Percentiles rank a stretch among this genome's conserved stretches.
These are phyloP conservation scores for Fusarium ramigenum DNA, from an alignment of 2,329 filamentous ascomycete species.

Conservation along the genomic window DNA sequence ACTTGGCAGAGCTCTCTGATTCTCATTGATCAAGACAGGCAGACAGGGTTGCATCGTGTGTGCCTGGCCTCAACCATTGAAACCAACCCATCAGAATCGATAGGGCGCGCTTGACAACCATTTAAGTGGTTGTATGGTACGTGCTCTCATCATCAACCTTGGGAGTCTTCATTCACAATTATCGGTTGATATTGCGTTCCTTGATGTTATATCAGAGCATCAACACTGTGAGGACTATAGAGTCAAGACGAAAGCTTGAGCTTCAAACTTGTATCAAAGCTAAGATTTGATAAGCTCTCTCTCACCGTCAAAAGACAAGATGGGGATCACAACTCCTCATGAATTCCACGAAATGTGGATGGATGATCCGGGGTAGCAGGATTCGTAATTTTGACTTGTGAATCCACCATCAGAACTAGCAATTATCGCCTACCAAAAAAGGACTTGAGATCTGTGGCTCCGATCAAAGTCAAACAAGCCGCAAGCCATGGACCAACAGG, in stretches of 20 bases:
- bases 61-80: conserved; percentile 24
- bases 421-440: conserved; percentile 13
- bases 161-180: not conserved
- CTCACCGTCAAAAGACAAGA: not conserved
- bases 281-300: conserved; percentile 9
- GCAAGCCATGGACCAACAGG: conserved; percentile 14
- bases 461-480: conserved; percentile 10
- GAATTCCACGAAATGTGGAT: conserved; percentile 4
- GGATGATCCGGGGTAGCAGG: conserved; percentile 31
- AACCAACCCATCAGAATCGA: conserved; percentile 6
- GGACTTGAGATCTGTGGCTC: conserved; percentile 15
- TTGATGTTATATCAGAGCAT: not conserved
- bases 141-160: not conserved
- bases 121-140: not conserved
- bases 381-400: conserved; percentile 2
- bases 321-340: conserved; percentile 10
- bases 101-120: conserved; percentile 29
- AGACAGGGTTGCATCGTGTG: conserved; percentile 24
- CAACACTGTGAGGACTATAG: not conserved
- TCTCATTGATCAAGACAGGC: not conserved
- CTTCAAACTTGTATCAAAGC: not conserved
- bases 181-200: not conserved
- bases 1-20: conserved; percentile 12
- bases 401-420: conserved; percentile 21
- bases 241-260: not conserved